Base-by-base conservation (phyloP, 2,329 filamentous ascomycete species). In the Sporothrix schenckii region DNA sequence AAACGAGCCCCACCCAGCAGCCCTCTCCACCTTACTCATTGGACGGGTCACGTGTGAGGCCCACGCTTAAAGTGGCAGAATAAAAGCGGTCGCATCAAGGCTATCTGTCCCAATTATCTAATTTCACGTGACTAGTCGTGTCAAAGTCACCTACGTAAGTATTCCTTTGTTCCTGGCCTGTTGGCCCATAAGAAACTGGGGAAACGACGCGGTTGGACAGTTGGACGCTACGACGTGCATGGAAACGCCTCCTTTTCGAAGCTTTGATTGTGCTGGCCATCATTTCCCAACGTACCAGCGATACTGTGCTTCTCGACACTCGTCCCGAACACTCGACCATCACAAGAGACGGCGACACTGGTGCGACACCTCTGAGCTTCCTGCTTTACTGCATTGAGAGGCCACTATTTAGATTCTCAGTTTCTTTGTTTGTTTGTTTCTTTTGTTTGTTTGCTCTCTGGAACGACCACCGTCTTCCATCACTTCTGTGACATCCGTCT, bases 1-100 rank as follows among this genome's bases (percentile, higher is more conserved):
- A 72, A 70, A 68, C 14, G 10, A 6, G 53, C 49, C 56, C 71
- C 71, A 70, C 69, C 44, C 4, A 2, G 11, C 19, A 72, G 47
- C 71, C 71, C 71, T 72, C 66, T 61, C 50, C 44, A 41, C 11
- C 27, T 11, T 50, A 11, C 3, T 11, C 61, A 30, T 47, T 61
- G 9, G 24, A 11, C 14, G 39, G 6, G 11, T 52, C 63, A 66
- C 63, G 63, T 66, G 63, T 11, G 6, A 16, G 1, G 4, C 4
- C 10, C 39, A 47, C 7, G 24, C n/a, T 2, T 21, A 6, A 6
- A 68, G 50, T 21, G 68, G 68, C 68, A 69, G 58, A 65, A 65
- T 44, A 69, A 66, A 56, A 50, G 69, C 69, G 69, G 61, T 65
- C 58, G 11, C 56, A 9, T 4, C 2, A 16, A 13, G 44, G 30